Evolutionary conservation across 768 basidiomycete genomes (phyloP).

Genomic region (Nidularia pulvinata): DNA sequence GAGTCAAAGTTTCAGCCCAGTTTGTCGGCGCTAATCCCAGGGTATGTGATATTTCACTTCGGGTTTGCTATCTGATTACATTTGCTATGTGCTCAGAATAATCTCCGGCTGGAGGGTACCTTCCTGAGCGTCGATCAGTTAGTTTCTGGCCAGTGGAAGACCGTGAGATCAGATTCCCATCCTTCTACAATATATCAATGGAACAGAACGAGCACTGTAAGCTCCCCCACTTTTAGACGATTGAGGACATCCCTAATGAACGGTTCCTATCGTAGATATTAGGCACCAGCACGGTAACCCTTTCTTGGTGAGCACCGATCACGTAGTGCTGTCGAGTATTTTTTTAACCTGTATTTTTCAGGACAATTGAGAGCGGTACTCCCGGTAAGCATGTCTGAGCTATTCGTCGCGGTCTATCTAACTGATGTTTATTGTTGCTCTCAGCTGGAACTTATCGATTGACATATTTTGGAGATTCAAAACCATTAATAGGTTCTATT

Average conservation of each 20-base stretch:
- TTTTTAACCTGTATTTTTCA: slow-evolving; percentile 17
- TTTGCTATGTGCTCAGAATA: slow-evolving; percentile 48
- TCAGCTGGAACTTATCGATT: slow-evolving; percentile 73
- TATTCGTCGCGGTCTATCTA: not conserved
- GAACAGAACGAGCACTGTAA: slow-evolving; percentile 54
- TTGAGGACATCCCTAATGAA: not conserved
- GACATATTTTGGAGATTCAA: slow-evolving; percentile 76
- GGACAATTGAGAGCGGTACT: slow-evolving; percentile 65
- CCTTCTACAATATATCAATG: slow-evolving; percentile 73
- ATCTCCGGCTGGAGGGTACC: slow-evolving; percentile 71
- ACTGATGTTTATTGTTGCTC: not conserved
- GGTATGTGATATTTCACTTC: slow-evolving; percentile 27
- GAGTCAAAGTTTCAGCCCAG: slow-evolving; percentile 56
- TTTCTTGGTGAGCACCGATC: slow-evolving; percentile 53
- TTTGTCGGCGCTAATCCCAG: slow-evolving; percentile 83
- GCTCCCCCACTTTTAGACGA: slow-evolving; percentile 13
- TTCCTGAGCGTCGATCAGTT: slow-evolving; percentile 68
- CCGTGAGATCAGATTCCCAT: slow-evolving; percentile 74
- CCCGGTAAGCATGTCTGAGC: slow-evolving; percentile 34
- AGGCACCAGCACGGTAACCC: slow-evolving; percentile 63
- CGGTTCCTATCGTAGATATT: slow-evolving; percentile 33
- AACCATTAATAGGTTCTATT: slow-evolving; percentile 63
- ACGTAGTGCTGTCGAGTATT: not conserved
- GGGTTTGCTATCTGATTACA: not conserved
- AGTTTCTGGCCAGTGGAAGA: slow-evolving; percentile 47